Conservation (phyloP, 768 basidiomycete species). For the Psilocybe sp. region DNA sequence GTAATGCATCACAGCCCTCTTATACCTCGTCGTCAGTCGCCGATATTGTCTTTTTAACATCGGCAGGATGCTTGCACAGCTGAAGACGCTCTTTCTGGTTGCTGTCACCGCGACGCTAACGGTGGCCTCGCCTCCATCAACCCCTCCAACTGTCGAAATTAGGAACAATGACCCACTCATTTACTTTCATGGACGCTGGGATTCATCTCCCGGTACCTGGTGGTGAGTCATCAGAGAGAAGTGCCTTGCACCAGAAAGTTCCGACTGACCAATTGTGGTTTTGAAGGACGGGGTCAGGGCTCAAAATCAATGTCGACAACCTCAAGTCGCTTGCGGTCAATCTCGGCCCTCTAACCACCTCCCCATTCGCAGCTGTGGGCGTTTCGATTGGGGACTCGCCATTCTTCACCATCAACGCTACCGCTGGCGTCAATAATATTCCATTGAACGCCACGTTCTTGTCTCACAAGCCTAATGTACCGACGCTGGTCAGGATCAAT, state of each 20-base stretch:
- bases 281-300: conserved; percentile 49
- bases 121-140: background rate
- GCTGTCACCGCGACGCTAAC: background rate
- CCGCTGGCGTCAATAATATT: conserved; percentile 42
- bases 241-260: background rate
- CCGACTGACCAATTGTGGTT: background rate
- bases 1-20: no score
- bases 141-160: conserved; percentile 15
- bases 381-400: conserved; percentile 46
- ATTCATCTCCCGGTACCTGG: conserved; percentile 49
- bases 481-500: conserved; percentile 43
- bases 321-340: conserved; percentile 41
- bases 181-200: conserved; percentile 52
- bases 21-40: no score
- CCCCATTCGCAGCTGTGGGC: conserved; percentile 40
- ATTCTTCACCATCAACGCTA: conserved; percentile 44
- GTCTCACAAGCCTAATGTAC: background rate
- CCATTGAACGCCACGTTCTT: conserved; percentile 22
- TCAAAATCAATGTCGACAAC: conserved; percentile 45
- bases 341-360: conserved; percentile 46
- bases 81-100: background rate
- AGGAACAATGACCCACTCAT: conserved; percentile 39
- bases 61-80: background rate
- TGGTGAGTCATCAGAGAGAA: conserved; percentile 32
- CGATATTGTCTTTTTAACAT: background rate